Percentiles rank a stretch among this genome's conserved stretches.
Conservation (phyloP, 2,329 filamentous ascomycete genomes). For the Fusarium tuaranense region DNA sequence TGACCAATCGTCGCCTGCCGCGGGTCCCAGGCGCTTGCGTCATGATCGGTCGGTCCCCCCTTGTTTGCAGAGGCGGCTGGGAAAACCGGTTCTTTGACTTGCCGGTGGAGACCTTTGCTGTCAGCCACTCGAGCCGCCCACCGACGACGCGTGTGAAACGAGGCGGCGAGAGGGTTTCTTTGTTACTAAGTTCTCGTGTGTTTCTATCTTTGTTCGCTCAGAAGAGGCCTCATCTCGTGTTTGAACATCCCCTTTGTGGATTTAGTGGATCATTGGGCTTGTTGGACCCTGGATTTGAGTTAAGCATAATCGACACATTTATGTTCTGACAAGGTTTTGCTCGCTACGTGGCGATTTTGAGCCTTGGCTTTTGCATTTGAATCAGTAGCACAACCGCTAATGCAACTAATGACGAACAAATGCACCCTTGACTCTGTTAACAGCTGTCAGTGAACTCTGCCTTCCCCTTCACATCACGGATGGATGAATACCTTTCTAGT, state of each 20-base stretch:
- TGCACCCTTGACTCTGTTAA: not conserved
- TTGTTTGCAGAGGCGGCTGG: constrained; percentile 12
- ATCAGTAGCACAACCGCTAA: not conserved
- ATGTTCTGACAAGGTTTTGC: not conserved
- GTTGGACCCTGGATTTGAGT: constrained; percentile 29
- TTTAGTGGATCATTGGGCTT: not conserved
- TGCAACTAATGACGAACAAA: not conserved
- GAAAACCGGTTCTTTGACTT: constrained; percentile 32
- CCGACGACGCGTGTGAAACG: constrained; percentile 31
- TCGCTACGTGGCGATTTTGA: not conserved
- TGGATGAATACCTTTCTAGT: not conserved
- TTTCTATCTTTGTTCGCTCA: constrained; percentile 27
- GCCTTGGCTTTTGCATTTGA: not conserved
- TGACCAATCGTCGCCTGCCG: constrained; percentile 17
- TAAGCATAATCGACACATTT: constrained; percentile 1
- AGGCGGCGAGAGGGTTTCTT: not conserved
- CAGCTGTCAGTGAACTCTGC: not conserved
- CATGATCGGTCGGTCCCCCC: constrained; percentile 15
- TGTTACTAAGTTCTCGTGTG: not conserved
- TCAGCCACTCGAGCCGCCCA: constrained; percentile 30
- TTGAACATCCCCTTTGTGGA: not conserved
- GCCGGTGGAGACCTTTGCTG: constrained; percentile 7
- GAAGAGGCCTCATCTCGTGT: constrained; percentile 36
- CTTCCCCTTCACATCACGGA: not conserved
- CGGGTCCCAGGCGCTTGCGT: constrained; percentile 32